Evolutionary conservation across 176 grass and related monocot genomes (phyloP).

Genomic region (Paspalum vaginatum): DNA sequence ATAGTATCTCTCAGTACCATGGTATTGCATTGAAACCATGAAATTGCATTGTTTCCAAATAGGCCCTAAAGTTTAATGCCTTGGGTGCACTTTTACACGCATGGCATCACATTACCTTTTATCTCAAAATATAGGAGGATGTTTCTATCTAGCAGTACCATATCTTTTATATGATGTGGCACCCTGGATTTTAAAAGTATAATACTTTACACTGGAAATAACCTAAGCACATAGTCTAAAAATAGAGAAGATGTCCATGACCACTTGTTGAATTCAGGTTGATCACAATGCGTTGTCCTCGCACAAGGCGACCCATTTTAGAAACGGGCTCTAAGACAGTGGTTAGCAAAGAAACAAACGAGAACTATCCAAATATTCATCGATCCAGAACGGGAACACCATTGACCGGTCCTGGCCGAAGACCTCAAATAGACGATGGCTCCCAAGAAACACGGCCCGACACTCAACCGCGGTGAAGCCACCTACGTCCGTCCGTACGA

Average conservation of each 20-base stretch:
- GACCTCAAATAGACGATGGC: slow-evolving; percentile 38
- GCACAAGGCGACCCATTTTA: not conserved
- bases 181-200: too few species aligned
- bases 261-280: not conserved
- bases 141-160: too few species aligned
- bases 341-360: not conserved
- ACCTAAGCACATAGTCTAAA: not conserved
- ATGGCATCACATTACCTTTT: too few species aligned
- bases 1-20: too few species aligned
- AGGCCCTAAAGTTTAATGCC: too few species aligned
- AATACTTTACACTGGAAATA: too few species aligned
- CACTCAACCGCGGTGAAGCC: slow-evolving; percentile 28
- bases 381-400: not conserved
- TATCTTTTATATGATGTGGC: too few species aligned
- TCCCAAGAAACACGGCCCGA: slow-evolving; percentile 15
- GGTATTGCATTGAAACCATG: too few species aligned
- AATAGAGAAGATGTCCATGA: not conserved
- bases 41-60: too few species aligned
- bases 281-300: not conserved
- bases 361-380: not conserved
- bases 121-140: too few species aligned
- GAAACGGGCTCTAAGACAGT: not conserved
- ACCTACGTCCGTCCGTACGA: not conserved
- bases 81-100: too few species aligned
- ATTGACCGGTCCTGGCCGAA: slow-evolving; percentile 38